Evolutionary conservation across 192 early-diverging fungal species (phyloP), one percentile per base, ranked within the genome.

Genomic region (Umbelopsis sp.): DNA sequence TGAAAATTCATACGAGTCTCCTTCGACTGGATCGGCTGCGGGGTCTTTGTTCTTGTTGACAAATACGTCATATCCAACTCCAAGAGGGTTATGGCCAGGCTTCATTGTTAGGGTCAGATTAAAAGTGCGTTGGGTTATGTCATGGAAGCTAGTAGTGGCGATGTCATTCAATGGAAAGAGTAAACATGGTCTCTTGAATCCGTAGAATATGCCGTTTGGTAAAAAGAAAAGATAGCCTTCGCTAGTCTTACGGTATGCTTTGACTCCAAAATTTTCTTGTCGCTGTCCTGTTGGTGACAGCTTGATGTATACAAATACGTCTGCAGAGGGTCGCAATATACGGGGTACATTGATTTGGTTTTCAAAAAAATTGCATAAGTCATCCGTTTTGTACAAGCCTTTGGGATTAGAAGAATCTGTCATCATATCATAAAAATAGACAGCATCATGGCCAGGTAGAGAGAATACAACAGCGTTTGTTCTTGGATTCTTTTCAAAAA

Each of bases 111-210:
- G 25, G 2, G 70, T 71, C 62, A 83, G 50, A 51, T 83, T 74
- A 50, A 83, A 83, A 2, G 82, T 83, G 14, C 71, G 79, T n/a
- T 74, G 72, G 2, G 79, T 83, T 8, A 83, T 50, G 43, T 68
- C 47, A 26, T 69, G 76, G 24, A 86, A 74, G 12, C 77, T 72
- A 20, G 72, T 68, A 14, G 74, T 62, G 26, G 38, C 70, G 7
- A 87, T 74, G 3, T 73, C 71, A 0, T 62, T 3, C 20, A 74
- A 66, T 2, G 78, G 84, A 47, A 87, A 67, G 54, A 84, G 82
- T n/a, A 87, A 17, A 29, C 82, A 74, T 4, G 86, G 86, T 43
- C 84, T 86, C 69, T 82, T 85, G 59, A 87, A 82, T 1, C 86
- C 86, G 69, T 81, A 87, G 25, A 87, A 72, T 20, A 87, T 68